Percentiles rank a stretch among this genome's conserved stretches.
Conservation (phyloP, 257 asterid species). For the Linaria vulgaris region DNA sequence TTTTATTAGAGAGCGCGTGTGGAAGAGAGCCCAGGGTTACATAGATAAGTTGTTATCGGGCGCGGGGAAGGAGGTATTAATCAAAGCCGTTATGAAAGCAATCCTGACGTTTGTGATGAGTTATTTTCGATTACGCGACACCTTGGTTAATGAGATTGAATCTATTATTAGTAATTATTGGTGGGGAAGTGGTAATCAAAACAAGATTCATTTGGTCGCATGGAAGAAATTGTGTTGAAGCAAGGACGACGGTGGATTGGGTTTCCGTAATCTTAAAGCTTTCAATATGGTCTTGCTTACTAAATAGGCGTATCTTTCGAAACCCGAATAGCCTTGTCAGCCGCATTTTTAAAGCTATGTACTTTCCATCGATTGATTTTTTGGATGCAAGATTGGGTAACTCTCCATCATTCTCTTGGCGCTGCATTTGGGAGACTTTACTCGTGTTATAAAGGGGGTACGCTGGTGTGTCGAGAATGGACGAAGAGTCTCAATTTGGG, state of each 20-base stretch:
- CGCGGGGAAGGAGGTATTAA: background rate
- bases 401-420: background rate
- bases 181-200: background rate
- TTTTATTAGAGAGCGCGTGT: too few species aligned
- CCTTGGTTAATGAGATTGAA: background rate
- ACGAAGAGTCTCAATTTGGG: too few species aligned
- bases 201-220: background rate
- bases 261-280: background rate
- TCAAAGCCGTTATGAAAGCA: background rate
- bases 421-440: too few species aligned
- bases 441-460: too few species aligned
- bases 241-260: background rate
- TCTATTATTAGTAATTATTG: background rate
- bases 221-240: background rate
- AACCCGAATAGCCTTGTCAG: too few species aligned
- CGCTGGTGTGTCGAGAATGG: too few species aligned
- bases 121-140: background rate
- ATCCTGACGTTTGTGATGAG: background rate
- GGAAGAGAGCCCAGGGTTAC: background rate
- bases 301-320: too few species aligned
- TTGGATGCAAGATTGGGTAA: background rate
- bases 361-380: background rate
- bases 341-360: background rate
- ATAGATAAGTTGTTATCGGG: background rate
- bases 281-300: too few species aligned